Conservation (phyloP, 2,329 filamentous ascomycete genomes). For the Clarireedia homoeocarpa region DNA sequence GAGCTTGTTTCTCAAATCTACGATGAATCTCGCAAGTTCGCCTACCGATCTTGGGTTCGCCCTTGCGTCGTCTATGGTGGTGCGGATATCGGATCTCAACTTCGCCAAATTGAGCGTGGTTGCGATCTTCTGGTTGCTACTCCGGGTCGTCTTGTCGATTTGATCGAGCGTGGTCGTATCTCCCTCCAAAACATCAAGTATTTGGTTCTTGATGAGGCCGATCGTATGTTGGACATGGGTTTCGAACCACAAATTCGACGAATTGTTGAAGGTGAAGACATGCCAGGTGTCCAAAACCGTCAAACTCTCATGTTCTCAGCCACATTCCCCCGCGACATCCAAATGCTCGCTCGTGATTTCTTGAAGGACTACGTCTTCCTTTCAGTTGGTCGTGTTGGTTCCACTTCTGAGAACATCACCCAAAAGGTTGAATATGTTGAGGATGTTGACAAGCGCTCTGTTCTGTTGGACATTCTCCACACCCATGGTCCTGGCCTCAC, state of each 20-base stretch:
- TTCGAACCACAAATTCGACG: conserved; percentile 99
- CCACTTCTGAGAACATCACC: conserved; percentile 99
- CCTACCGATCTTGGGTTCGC: conserved; percentile 97
- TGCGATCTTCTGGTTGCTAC: conserved; percentile 97
- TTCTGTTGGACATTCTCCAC: conserved; percentile 94
- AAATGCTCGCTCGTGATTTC: conserved; percentile 98
- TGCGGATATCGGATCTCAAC: conserved; percentile 96
- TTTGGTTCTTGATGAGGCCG: conserved; percentile 80
- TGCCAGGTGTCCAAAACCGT: conserved; percentile 74
- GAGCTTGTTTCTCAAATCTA: conserved; percentile 98
- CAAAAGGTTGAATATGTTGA: conserved; percentile 98
- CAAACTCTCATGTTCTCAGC: conserved; percentile 99
- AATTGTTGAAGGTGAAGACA: conserved; percentile 97
- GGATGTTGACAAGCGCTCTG: conserved; percentile 94
- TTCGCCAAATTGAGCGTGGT: conserved; percentile 94
- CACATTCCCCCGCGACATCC: conserved; percentile 97
- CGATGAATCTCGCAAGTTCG: conserved; percentile 95
- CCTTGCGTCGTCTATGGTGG: conserved; percentile 98
- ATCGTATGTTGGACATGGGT: conserved; percentile 66
- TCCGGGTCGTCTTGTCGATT: conserved; percentile 90
- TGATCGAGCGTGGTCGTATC: conserved; percentile 97
- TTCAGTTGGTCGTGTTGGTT: conserved; percentile 96
- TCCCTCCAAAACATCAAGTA: conserved; percentile 99
- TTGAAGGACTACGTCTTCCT: conserved; percentile 99
- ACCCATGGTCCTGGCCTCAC: conserved; percentile 85